Percentiles rank a stretch among this genome's conserved stretches.
These are phyloP conservation scores for Hypocreales sp. DNA, from an alignment of 2,329 filamentous ascomycete genomes.

Conservation along the genomic window DNA sequence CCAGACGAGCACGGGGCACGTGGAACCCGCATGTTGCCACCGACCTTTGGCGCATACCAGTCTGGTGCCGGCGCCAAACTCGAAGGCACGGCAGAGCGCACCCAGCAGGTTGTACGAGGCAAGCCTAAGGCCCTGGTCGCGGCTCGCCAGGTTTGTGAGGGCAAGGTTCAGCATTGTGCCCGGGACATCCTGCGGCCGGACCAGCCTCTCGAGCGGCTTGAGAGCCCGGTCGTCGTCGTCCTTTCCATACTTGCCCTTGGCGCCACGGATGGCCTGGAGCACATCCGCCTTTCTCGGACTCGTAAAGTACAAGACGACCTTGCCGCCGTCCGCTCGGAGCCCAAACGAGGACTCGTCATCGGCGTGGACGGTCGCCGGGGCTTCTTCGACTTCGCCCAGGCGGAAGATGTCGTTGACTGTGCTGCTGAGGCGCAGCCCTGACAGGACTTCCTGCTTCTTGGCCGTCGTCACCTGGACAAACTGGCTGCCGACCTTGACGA, in stretches of 20 bases:
- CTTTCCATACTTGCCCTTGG: conserved; percentile 49
- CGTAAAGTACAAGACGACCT: conserved; percentile 58
- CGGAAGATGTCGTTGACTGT: conserved; percentile 58
- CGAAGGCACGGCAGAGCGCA: conserved; percentile 51
- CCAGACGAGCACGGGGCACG: too few relatives aligned
- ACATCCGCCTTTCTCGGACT: conserved; percentile 49
- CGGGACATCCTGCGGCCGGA: conserved; percentile 55
- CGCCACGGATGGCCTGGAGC: conserved; percentile 44
- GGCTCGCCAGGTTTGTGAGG: conserved; percentile 48
- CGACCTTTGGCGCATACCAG: conserved; percentile 47
- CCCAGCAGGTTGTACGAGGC: conserved; percentile 54
- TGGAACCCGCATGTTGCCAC: too few relatives aligned
- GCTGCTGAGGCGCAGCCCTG: conserved; percentile 43
- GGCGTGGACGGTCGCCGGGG: conserved; percentile 44
- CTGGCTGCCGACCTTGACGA: conserved; percentile 52
- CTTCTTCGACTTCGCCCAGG: conserved; percentile 51
- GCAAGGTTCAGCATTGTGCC: conserved; percentile 54
- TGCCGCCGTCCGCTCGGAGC: conserved; percentile 51
- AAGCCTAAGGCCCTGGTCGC: conserved; percentile 42
- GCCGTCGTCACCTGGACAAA: conserved; percentile 56
- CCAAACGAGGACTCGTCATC: conserved; percentile 55
- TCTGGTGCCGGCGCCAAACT: conserved; percentile 45
- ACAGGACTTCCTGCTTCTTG: conserved; percentile 53
- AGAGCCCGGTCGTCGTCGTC: conserved; percentile 40
- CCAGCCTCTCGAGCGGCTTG: conserved; percentile 48